Percentiles rank a stretch among this genome's conserved stretches.
These are phyloP conservation scores for Phytophthora lateralis DNA, from an alignment of 352 stramenopile species.

Conservation along the genomic window DNA sequence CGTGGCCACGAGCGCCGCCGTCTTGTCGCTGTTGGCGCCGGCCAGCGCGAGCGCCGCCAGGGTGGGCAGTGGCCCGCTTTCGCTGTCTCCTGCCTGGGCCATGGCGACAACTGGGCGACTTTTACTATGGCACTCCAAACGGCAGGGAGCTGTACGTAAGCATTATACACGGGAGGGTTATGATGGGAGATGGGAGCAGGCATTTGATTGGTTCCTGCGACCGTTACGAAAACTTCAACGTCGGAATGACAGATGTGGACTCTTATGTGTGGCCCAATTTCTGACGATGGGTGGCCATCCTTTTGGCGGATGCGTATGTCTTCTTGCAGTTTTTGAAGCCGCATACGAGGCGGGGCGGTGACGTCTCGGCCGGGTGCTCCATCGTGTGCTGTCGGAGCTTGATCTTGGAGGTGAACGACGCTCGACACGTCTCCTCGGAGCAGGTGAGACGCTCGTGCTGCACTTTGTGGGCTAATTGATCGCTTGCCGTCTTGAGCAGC, in stretches of 20 bases:
- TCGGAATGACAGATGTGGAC: background rate
- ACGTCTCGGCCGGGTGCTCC: constrained; percentile 1
- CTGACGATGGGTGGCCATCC: constrained; percentile 40
- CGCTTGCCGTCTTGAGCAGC: constrained; percentile 29
- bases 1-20: constrained; percentile 51
- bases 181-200: background rate
- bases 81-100: constrained; percentile 18
- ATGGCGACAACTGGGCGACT: constrained; percentile 27
- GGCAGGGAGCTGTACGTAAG: no score
- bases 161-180: background rate
- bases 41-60: constrained; percentile 15
- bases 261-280: constrained; percentile 13
- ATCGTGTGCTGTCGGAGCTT: constrained; percentile 42
- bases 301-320: constrained; percentile 47
- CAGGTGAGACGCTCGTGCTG: constrained; percentile 42
- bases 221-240: constrained; percentile 14
- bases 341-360: constrained; percentile 26
- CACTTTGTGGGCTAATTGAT: constrained; percentile 29
- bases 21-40: constrained; percentile 50
- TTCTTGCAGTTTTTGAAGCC: constrained; percentile 37
- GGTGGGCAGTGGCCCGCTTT: constrained; percentile 22
- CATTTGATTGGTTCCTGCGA: background rate
- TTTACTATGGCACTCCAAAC: constrained; percentile 1
- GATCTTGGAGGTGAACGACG: constrained; percentile 31
- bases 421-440: constrained; percentile 28